These are phyloP conservation scores for Glebionis coronaria DNA, from an alignment of 129 eudicot genomes.

Conservation along the genomic window DNA sequence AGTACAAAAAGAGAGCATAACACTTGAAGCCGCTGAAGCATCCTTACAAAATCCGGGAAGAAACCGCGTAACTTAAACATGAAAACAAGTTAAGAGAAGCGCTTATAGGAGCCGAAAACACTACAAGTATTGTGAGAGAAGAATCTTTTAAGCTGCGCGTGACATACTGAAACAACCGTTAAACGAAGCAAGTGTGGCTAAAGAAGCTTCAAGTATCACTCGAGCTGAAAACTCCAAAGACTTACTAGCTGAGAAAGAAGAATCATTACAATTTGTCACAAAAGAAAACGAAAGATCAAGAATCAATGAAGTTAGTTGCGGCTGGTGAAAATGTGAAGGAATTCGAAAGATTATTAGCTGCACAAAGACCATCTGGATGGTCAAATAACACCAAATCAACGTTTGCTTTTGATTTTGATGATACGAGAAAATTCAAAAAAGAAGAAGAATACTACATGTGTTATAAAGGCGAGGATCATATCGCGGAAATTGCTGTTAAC, in stretches of 20 bases:
- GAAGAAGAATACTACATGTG: too few species aligned
- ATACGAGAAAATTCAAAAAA: conserved; percentile 35
- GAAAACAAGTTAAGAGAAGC: too few species aligned
- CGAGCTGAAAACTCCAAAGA: conserved; percentile 66
- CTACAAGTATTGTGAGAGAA: conserved; percentile 52
- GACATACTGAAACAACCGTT: conserved; percentile 75
- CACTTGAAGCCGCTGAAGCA: too few species aligned
- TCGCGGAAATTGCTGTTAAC: conserved; percentile 28
- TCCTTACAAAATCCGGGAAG: too few species aligned
- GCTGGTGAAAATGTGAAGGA: conserved; percentile 63
- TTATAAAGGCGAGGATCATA: too few species aligned
- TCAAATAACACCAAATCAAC: conserved; percentile 25
- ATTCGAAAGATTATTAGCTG: conserved; percentile 39
- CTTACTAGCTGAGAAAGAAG: conserved; percentile 52
- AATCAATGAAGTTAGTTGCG: conserved; percentile 64
- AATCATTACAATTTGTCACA: too few species aligned
- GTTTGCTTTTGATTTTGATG: conserved; percentile 53
- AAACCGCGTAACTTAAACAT: too few species aligned
- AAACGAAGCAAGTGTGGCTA: conserved; percentile 70
- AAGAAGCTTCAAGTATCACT: conserved; percentile 74
- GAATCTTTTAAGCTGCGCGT: conserved; percentile 61
- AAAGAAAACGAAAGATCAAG: conserved; percentile 72
- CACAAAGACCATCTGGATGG: conserved; percentile 43
- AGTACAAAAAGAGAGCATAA: too few species aligned
- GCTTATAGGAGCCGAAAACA: too few species aligned